A percentile compares a stretch with the other conserved stretches of the same genome.
phyloP scores from a whole-genome alignment of 2,329 filamentous ascomycete species.

The Paraphoma sp. region DNA sequence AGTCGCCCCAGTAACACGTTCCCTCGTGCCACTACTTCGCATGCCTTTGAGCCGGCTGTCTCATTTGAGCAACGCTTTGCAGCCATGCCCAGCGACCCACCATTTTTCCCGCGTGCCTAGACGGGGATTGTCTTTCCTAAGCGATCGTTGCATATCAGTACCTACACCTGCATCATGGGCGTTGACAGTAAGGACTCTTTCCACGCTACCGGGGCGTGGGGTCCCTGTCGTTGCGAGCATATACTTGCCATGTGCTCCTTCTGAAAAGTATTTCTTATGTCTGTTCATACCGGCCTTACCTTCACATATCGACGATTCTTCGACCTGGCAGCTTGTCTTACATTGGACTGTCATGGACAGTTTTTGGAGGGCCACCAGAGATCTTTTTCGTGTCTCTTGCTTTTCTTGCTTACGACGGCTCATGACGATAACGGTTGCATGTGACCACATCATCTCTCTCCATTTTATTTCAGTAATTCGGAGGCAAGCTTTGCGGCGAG shows the following conservation, averaged over 20 bases:
- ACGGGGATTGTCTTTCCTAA: conserved; percentile 19
- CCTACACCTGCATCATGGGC: conserved; percentile 40
- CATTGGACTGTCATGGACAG: conserved; percentile 18
- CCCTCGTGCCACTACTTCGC: conserved; percentile 50
- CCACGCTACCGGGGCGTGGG: neutral
- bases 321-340: conserved; percentile 19
- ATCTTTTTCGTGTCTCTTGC: conserved; percentile 19
- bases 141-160: conserved; percentile 30
- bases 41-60: conserved; percentile 45
- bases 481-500: conserved; percentile 8
- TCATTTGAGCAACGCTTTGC: conserved; percentile 51
- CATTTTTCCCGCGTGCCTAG: conserved; percentile 32
- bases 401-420: conserved; percentile 24
- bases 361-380: conserved; percentile 13
- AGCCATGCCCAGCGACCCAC: conserved; percentile 31
- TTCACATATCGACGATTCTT: conserved; percentile 18
- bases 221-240: conserved; percentile 27
- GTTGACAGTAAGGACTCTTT: conserved; percentile 29
- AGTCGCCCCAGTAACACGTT: conserved; percentile 55
- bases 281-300: conserved; percentile 30
- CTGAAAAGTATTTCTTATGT: conserved; percentile 44
- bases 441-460: conserved; percentile 20
- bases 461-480: conserved; percentile 34
- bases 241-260: conserved; percentile 26
- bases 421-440: conserved; percentile 36